Conservation (phyloP, 169 alveolate genomes). For the Plasmodium blacklocki region DNA sequence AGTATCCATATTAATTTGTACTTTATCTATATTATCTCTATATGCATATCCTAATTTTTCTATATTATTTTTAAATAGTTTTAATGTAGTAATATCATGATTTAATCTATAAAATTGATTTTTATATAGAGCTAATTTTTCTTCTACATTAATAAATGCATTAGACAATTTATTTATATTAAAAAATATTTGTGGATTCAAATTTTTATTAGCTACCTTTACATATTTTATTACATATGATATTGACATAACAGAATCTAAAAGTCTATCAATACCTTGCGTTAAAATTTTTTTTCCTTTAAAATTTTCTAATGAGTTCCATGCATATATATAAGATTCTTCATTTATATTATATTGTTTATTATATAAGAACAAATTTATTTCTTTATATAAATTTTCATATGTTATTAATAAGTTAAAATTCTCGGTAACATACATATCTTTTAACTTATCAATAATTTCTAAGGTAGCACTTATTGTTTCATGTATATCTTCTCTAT, state of each 20-base stretch:
- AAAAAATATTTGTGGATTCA: neutral
- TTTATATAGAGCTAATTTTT: neutral
- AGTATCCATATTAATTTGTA: slow-evolving; percentile 7
- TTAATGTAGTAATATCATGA: slow-evolving; percentile 1
- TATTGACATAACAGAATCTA: neutral
- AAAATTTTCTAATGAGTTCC: slow-evolving; percentile 23
- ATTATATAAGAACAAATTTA: slow-evolving; percentile 21
- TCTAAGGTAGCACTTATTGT: neutral
- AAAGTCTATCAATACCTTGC: slow-evolving; percentile 8
- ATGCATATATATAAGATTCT: slow-evolving; percentile 5
- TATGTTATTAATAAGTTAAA: slow-evolving; percentile 17
- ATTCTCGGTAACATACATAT: neutral
- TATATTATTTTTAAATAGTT: slow-evolving; percentile 13
- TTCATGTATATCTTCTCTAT: slow-evolving; percentile 18
- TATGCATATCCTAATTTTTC: slow-evolving; percentile 27
- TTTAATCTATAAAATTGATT: slow-evolving; percentile 16
- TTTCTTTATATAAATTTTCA: slow-evolving; percentile 25
- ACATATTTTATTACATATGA: slow-evolving; percentile 5
- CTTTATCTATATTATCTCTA: slow-evolving; percentile 9
- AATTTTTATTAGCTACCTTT: slow-evolving; percentile 14
- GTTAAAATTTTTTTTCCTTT: slow-evolving; percentile 1
- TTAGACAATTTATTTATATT: slow-evolving; percentile 8
- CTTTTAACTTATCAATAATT: slow-evolving; percentile 9
- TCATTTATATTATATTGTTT: neutral
- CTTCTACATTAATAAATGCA: neutral